phyloP scores from a whole-genome alignment of 345 rosid species.

The Pelargonium nanum region DNA sequence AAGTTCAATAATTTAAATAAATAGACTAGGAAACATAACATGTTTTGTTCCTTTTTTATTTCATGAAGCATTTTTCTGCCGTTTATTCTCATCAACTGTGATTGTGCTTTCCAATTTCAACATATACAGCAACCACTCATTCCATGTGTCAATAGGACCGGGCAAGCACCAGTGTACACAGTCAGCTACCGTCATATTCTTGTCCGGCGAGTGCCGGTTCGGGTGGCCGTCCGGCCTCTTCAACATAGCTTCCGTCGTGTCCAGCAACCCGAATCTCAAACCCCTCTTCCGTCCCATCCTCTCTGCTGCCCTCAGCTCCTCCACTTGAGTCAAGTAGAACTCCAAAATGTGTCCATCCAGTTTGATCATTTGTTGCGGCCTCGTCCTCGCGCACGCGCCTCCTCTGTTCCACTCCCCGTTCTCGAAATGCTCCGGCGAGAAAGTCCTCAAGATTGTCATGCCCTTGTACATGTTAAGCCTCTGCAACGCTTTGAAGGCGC shows the following conservation, averaged over 20 bases:
- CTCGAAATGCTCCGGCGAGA: slow-evolving; percentile 43
- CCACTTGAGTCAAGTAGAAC: slow-evolving; percentile 25
- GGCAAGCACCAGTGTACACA: slow-evolving; percentile 40
- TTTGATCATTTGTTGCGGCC: slow-evolving; percentile 18
- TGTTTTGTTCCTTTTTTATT: no score
- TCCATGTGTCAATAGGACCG: slow-evolving; percentile 38
- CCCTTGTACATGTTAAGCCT: slow-evolving; percentile 17
- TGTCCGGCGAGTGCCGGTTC: slow-evolving; percentile 15
- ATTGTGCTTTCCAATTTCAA: no score
- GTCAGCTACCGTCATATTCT: slow-evolving; percentile 18
- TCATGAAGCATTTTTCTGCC: no score
- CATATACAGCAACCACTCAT: slow-evolving; percentile 29
- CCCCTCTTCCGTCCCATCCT: slow-evolving; percentile 9
- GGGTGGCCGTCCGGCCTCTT: slow-evolving; percentile 30
- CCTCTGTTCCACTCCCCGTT: slow-evolving; percentile 39
- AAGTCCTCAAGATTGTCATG: slow-evolving; percentile 26
- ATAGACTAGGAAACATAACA: no score
- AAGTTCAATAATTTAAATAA: no score
- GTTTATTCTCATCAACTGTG: no score
- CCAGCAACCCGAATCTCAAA: slow-evolving; percentile 20
- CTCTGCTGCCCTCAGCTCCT: slow-evolving; percentile 26
- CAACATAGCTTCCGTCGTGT: slow-evolving; percentile 19
- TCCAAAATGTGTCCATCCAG: slow-evolving; percentile 13
- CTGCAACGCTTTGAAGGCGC: slow-evolving; percentile 16
- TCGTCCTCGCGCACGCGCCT: slow-evolving; percentile 32